Percentiles rank a stretch among this genome's conserved stretches.
Evolutionary conservation across 495 filamentous ascomycete genomes (phyloP).

Genomic region (Podospora bellae-mahoneyi): DNA sequence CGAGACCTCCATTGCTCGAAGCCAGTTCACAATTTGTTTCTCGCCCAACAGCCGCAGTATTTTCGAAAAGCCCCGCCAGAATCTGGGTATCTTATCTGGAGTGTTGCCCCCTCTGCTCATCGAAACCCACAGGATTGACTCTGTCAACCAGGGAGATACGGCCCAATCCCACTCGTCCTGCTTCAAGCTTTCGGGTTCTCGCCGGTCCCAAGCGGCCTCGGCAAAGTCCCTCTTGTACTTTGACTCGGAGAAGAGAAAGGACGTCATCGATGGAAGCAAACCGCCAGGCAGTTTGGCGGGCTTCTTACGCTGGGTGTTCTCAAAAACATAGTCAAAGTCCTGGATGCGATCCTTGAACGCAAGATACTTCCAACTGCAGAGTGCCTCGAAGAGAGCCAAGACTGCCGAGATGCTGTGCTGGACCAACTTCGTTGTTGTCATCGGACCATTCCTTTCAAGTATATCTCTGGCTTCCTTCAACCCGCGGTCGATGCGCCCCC

Average conservation of each 20-base stretch:
- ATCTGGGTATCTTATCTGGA: slow-evolving; percentile 49
- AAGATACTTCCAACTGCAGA: slow-evolving; percentile 51
- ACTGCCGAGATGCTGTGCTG: slow-evolving; percentile 37
- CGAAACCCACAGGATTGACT: slow-evolving; percentile 35
- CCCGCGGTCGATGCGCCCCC: slow-evolving; percentile 35
- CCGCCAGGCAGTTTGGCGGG: slow-evolving; percentile 62
- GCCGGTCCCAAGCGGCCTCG: slow-evolving; percentile 59
- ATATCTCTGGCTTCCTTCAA: slow-evolving; percentile 38
- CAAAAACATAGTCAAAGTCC: slow-evolving; percentile 74
- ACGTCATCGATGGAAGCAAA: slow-evolving; percentile 72
- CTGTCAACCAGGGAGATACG: slow-evolving; percentile 60
- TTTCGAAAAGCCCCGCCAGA: slow-evolving; percentile 71
- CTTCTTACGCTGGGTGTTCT: slow-evolving; percentile 67
- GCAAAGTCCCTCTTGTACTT: slow-evolving; percentile 63
- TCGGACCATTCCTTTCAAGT: slow-evolving; percentile 37
- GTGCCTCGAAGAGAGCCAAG: slow-evolving; percentile 51
- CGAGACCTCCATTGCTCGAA: slow-evolving; percentile 70
- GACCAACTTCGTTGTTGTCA: slow-evolving; percentile 29
- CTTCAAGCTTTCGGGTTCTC: slow-evolving; percentile 51
- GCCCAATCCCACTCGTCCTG: slow-evolving; percentile 78
- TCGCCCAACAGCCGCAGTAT: slow-evolving; percentile 70
- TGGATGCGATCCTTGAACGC: slow-evolving; percentile 35
- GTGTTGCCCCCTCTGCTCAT: slow-evolving; percentile 15
- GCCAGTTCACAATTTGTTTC: slow-evolving; percentile 68
- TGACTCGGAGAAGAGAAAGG: slow-evolving; percentile 65